phyloP scores from a whole-genome alignment of 2,329 filamentous ascomycete species.

The Rachicladosporium sp. region DNA sequence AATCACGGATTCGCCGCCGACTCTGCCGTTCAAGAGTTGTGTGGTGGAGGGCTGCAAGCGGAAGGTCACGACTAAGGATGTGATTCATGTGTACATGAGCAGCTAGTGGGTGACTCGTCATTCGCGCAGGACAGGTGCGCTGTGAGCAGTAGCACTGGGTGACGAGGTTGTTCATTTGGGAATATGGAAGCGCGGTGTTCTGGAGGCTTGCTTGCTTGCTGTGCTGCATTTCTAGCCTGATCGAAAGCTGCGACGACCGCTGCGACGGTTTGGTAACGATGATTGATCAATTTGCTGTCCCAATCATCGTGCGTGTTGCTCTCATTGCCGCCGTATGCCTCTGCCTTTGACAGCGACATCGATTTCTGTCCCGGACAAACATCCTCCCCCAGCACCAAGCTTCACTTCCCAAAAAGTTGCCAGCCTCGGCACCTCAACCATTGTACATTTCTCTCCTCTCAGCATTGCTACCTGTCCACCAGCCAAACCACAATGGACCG shows the following conservation, averaged over 20 bases:
- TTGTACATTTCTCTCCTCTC: too few species aligned
- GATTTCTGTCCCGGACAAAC: background rate
- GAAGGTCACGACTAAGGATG: slow-evolving; percentile 17
- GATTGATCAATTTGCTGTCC: too few species aligned
- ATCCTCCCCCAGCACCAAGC: too few species aligned
- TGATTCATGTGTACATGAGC: slow-evolving; percentile 19
- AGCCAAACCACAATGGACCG: slow-evolving; percentile 14
- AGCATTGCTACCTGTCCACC: background rate
- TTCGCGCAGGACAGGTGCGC: too few species aligned
- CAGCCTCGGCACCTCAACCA: too few species aligned
- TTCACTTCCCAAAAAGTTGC: too few species aligned
- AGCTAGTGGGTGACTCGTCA: slow-evolving; percentile 7
- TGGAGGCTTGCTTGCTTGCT: background rate
- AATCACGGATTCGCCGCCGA: slow-evolving; percentile 14
- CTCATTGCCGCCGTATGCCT: too few species aligned
- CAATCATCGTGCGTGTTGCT: too few species aligned
- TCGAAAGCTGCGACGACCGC: too few species aligned
- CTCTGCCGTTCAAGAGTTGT: slow-evolving; percentile 32
- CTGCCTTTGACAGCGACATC: background rate
- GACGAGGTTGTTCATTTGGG: background rate
- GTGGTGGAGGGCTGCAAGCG: slow-evolving; percentile 33
- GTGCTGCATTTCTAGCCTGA: too few species aligned
- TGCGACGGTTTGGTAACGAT: too few species aligned
- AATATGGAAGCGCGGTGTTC: background rate
- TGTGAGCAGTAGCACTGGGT: background rate